Percentiles rank a stretch among this genome's conserved stretches.
Conservation (phyloP, 176 grass and related monocot species). For the Chloris gayana region DNA sequence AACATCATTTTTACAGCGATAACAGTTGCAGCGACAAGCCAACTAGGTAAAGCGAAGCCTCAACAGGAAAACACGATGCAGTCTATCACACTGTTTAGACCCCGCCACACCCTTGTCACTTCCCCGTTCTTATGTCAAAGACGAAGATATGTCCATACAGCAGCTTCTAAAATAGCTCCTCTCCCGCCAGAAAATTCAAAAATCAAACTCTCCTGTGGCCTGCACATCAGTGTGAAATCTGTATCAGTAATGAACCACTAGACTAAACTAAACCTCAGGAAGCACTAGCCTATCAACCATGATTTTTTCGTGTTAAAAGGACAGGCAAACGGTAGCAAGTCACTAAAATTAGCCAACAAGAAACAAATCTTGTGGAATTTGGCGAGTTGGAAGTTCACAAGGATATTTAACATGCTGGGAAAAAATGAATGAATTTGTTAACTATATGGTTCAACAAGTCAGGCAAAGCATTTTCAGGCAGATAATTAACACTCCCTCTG, state of each 20-base stretch:
- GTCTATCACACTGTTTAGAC: slow-evolving; percentile 18
- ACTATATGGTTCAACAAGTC: background rate
- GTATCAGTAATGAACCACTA: slow-evolving; percentile 16
- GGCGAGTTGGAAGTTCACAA: background rate
- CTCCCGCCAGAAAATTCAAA: slow-evolving; percentile 53
- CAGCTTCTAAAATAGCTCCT: slow-evolving; percentile 51
- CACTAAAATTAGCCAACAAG: background rate
- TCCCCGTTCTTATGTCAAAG: slow-evolving; percentile 55
- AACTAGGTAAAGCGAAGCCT: slow-evolving; percentile 37
- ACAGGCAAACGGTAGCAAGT: background rate
- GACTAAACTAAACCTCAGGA: background rate
- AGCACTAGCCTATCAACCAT: background rate
- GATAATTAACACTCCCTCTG: too few species aligned
- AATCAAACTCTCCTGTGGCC: slow-evolving; percentile 72
- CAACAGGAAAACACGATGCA: slow-evolving; percentile 30
- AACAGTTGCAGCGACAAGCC: slow-evolving; percentile 36
- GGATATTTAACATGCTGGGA: background rate
- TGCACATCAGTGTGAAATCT: slow-evolving; percentile 34
- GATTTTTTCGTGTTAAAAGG: background rate
- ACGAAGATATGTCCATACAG: slow-evolving; percentile 47
- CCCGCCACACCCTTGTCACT: slow-evolving; percentile 38
- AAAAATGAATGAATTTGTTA: background rate
- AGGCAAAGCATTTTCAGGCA: background rate
- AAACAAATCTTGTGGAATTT: background rate
- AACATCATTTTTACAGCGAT: slow-evolving; percentile 55